Evolutionary conservation across 1,139 yeast genomes (phyloP).

Genomic region (Candida sp.): DNA sequence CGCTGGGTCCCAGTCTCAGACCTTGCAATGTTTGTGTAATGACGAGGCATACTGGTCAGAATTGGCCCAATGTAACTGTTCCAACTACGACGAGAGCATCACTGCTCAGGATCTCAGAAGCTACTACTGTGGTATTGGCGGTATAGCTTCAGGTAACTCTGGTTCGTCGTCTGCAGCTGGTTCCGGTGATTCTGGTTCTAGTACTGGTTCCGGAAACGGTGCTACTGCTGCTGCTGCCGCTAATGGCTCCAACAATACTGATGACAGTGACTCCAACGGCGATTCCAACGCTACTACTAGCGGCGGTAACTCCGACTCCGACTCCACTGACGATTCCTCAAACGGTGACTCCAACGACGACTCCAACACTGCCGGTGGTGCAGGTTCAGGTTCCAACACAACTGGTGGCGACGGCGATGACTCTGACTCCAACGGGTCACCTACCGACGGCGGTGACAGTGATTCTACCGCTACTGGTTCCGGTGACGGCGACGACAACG

Average conservation of each 20-base stretch:
- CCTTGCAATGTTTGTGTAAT: constrained; percentile 4
- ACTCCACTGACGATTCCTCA: constrained; percentile 13
- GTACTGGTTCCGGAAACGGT: not conserved
- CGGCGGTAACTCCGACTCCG: constrained; percentile 19
- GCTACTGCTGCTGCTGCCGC: constrained; percentile 3
- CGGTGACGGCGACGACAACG: not conserved
- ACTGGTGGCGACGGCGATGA: constrained; percentile 8
- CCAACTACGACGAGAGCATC: not conserved
- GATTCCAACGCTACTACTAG: constrained; percentile 22
- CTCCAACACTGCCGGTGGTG: constrained; percentile 12
- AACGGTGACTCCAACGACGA: constrained; percentile 13
- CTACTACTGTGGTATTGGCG: constrained; percentile 4
- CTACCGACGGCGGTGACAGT: not conserved
- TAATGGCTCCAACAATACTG: constrained; percentile 7
- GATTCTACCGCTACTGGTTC: not conserved
- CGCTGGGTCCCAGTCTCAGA: constrained; percentile 2
- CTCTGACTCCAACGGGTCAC: constrained; percentile 9
- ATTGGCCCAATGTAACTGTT: constrained; percentile 4
- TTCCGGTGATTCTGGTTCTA: not conserved
- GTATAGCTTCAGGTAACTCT: not conserved
- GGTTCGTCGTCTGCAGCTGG: not conserved
- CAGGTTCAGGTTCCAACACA: constrained; percentile 7
- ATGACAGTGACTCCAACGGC: constrained; percentile 16
- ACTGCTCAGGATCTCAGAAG: constrained; percentile 3
- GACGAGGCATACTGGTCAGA: constrained; percentile 5